Evolutionary conservation across 176 grass and related monocot genomes (phyloP), one percentile per base, ranked within the genome.

Genomic region (Neostapfia colusana): DNA sequence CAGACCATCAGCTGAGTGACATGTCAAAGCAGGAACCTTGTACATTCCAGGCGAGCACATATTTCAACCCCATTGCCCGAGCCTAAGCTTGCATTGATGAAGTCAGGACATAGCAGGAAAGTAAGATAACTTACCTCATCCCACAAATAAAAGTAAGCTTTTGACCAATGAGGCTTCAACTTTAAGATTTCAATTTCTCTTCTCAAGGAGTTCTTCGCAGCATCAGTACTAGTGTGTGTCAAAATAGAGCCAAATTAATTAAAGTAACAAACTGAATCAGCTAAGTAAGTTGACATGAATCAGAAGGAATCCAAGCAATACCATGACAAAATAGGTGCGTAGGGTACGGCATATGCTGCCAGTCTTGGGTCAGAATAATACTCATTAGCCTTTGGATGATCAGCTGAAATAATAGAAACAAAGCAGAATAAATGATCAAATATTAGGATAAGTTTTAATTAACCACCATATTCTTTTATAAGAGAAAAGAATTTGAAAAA

Each of bases 141-240:
- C 95, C 95, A 98, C 69, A 98, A 83, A 81, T 98, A 98, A 70
- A 98, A 98, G 65, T 94, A 98, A 90, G 87, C 87, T 90, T 94
- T 98, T 23, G 78, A 78, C 95, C 95, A 98, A 85, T 98, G 95
- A 79, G 78, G 16, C 69, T 88, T 85, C 34, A 85, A 71, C 84
- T 98, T 98, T 78, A 98, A 88, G 63, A 90, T 85, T 73, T 94
- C 89, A 56, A 98, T 82, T 60, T 98, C 95, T 81, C 86, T 92
- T 62, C 59, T 83, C 84, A 92, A 58, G 49, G 95, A 92, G 81
- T 92, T 86, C 82, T 93, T 94, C 23, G 91, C 89, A 40, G 75
- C 73, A 73, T 92, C 91, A n/a, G 84, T 94, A 64, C 89, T 97
- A 79, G 84, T 83, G 50, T 54, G 72, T 74, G 36, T 73, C 20